A percentile compares a stretch with the other conserved stretches of the same genome.
Conservation (phyloP, 352 stramenopile genomes). For the Globisporangium recalcitrans region DNA sequence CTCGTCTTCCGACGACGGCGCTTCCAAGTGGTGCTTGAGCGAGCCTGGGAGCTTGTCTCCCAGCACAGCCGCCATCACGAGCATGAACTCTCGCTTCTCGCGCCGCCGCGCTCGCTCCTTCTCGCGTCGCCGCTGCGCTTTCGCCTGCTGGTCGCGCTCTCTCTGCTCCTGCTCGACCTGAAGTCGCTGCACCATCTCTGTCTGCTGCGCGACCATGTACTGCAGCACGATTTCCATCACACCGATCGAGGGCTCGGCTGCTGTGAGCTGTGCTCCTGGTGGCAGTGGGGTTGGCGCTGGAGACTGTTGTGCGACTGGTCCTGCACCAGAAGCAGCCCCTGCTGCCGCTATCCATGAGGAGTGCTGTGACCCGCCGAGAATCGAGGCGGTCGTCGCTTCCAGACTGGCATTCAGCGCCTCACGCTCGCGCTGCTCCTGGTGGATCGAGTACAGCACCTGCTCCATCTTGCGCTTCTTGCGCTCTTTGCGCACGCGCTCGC, state of each 20-base stretch:
- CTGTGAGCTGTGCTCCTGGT: background rate
- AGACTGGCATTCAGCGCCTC: conserved; percentile 13
- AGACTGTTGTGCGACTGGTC: background rate
- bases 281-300: too few species aligned
- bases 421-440: conserved; percentile 41
- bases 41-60: conserved; percentile 39
- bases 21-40: conserved; percentile 31
- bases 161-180: conserved; percentile 31
- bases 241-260: conserved; percentile 12
- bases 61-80: conserved; percentile 39
- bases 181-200: conserved; percentile 28
- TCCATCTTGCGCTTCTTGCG: conserved; percentile 63
- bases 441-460: conserved; percentile 42
- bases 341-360: background rate
- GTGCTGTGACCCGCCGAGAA: background rate
- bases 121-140: conserved; percentile 25
- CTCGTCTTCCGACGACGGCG: background rate
- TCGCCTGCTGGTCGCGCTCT: conserved; percentile 21
- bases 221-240: conserved; percentile 50
- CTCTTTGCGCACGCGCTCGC: conserved; percentile 46
- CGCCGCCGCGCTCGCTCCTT: conserved; percentile 30
- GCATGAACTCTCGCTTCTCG: conserved; percentile 54
- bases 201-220: conserved; percentile 49
- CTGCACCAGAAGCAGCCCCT: background rate
- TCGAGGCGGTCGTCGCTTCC: background rate